These are phyloP conservation scores for Colletotrichum orbiculare DNA, from an alignment of 2,329 filamentous ascomycete species.

Conservation along the genomic window DNA sequence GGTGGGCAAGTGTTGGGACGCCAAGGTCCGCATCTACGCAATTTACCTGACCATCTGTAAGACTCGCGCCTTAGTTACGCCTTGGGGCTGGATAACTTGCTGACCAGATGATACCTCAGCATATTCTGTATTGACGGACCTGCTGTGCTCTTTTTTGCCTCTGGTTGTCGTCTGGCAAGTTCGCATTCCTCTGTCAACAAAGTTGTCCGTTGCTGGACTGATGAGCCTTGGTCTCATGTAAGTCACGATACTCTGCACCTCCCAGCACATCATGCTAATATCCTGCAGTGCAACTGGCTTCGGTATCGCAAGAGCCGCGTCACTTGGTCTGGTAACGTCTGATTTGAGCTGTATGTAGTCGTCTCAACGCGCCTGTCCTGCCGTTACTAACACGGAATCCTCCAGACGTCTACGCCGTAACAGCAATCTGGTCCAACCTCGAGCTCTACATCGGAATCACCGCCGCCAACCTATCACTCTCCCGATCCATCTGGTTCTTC, in stretches of 20 bases:
- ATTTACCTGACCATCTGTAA: conserved; percentile 48
- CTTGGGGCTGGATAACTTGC: neutral
- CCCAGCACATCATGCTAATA: conserved; percentile 1
- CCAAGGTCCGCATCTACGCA: conserved; percentile 45
- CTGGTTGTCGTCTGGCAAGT: conserved; percentile 48
- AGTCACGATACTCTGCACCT: conserved; percentile 8
- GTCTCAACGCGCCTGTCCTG: neutral
- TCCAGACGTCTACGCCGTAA: conserved; percentile 46
- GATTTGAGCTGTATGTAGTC: conserved; percentile 42
- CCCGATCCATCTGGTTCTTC: conserved; percentile 40
- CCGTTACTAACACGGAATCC: conserved; percentile 1
- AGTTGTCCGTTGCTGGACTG: conserved; percentile 45
- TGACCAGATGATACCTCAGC: conserved; percentile 23
- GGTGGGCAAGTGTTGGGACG: conserved; percentile 45
- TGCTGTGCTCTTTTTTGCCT: conserved; percentile 43
- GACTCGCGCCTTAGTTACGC: neutral
- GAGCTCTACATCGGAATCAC: conserved; percentile 52
- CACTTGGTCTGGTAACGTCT: conserved; percentile 39
- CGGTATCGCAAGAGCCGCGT: conserved; percentile 41
- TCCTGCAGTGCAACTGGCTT: conserved; percentile 41
- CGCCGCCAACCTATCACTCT: conserved; percentile 45
- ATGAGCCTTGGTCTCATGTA: conserved; percentile 46
- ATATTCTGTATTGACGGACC: conserved; percentile 42
- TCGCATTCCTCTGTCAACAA: conserved; percentile 44
- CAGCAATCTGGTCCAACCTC: conserved; percentile 52